phyloP scores from a whole-genome alignment of 176 grass and related monocot genomes.

The Phragmites australis region DNA sequence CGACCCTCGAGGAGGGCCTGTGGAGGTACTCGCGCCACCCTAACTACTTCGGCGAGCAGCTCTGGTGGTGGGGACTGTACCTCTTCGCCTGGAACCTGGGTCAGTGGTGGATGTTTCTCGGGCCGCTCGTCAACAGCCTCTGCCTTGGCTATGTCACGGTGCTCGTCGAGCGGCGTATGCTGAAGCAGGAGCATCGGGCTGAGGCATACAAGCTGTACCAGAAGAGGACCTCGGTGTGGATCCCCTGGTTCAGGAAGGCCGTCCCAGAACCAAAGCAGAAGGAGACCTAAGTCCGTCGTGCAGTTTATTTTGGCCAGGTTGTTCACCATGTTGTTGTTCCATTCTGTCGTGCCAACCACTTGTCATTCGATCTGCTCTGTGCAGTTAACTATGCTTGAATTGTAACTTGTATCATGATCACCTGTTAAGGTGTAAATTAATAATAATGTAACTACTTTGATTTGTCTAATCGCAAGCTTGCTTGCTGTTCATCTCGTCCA shows the following conservation, averaged over 20 bases:
- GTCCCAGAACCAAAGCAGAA: constrained; percentile 43
- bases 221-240: constrained; percentile 73
- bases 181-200: constrained; percentile 69
- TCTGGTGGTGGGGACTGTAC: constrained; percentile 91
- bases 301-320: neutral
- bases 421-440: constrained; percentile 35
- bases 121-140: constrained; percentile 67
- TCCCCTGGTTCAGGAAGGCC: constrained; percentile 81
- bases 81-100: constrained; percentile 81
- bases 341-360: neutral
- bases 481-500: neutral
- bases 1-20: constrained; percentile 63
- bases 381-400: constrained; percentile 30
- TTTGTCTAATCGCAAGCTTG: neutral
- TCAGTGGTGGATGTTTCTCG: constrained; percentile 70
- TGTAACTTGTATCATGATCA: constrained; percentile 19
- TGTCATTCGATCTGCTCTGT: neutral
- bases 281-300: constrained; percentile 28
- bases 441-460: neutral
- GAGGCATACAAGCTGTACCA: constrained; percentile 71
- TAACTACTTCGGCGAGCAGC: constrained; percentile 87
- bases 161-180: constrained; percentile 74
- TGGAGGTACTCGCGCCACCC: constrained; percentile 93
- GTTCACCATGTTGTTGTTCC: constrained; percentile 13
- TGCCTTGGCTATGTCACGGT: constrained; percentile 86